Conservation (phyloP, 768 basidiomycete species). For the Lactifluus volemus region DNA sequence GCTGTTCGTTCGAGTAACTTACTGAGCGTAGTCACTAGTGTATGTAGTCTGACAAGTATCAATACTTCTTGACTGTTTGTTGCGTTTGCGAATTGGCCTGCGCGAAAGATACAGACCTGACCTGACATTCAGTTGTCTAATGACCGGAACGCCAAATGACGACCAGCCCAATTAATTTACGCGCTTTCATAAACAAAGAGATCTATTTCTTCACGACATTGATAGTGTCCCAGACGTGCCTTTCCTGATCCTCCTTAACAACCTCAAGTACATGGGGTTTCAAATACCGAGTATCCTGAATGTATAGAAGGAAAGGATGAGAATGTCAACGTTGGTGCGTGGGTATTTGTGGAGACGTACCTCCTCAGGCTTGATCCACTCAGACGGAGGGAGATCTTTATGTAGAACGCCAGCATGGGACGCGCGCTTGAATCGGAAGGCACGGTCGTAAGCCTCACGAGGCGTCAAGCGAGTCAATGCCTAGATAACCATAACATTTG, state of each 20-base stretch:
- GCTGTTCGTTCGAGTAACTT: background rate
- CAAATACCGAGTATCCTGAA: slow-evolving; percentile 86
- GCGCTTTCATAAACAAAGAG: slow-evolving; percentile 7
- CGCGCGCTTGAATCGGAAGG: slow-evolving; percentile 80
- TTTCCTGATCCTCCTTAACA: slow-evolving; percentile 65
- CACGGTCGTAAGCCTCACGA: slow-evolving; percentile 81
- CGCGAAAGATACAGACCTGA: background rate
- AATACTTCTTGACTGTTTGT: background rate
- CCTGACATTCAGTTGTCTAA: background rate
- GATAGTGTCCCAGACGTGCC: slow-evolving; percentile 72
- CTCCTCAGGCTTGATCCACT: slow-evolving; percentile 71
- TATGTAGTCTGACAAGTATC: background rate
- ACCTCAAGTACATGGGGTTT: slow-evolving; percentile 68
- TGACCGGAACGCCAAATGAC: background rate
- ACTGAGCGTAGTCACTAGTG: background rate
- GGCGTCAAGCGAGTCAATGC: slow-evolving; percentile 76
- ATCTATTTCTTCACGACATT: slow-evolving; percentile 49
- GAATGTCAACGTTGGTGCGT: background rate
- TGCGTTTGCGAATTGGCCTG: background rate
- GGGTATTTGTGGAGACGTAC: slow-evolving; percentile 36
- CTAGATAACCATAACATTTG: slow-evolving; percentile 32
- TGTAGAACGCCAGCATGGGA: slow-evolving; percentile 75
- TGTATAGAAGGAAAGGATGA: background rate
- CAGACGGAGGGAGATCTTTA: slow-evolving; percentile 65
- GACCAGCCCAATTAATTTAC: background rate